phyloP scores from a whole-genome alignment of 78 protist species.

The Tieghemostelium lacteum region DNA sequence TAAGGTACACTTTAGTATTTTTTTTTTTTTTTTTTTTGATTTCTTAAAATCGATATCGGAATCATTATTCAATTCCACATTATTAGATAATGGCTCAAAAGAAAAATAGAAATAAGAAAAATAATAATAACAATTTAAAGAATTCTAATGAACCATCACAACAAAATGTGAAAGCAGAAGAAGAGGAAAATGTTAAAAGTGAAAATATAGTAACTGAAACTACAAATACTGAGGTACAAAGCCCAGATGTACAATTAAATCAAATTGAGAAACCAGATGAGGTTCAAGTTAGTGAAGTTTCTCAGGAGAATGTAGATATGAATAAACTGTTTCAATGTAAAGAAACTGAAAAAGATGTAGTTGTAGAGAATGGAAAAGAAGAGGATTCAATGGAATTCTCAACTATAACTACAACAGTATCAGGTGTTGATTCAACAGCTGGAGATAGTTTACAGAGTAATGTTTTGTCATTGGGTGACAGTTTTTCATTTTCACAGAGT shows the following conservation, averaged over 20 bases:
- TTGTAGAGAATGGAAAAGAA: not conserved
- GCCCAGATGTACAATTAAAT: not conserved
- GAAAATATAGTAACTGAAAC: not conserved
- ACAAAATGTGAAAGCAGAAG: not conserved
- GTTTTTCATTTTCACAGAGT: too few species aligned
- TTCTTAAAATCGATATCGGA: not conserved
- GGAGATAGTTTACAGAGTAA: too few species aligned
- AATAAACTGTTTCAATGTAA: not conserved
- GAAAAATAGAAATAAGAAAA: constrained; percentile 8
- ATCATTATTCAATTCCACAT: not conserved
- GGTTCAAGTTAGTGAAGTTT: too few species aligned
- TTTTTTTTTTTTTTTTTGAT: constrained; percentile 12
- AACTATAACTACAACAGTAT: not conserved
- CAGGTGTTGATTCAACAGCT: not conserved
- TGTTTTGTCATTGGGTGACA: too few species aligned
- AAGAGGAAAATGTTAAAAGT: not conserved
- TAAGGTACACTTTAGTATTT: too few species aligned
- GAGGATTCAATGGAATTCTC: not conserved
- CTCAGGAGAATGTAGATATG: not conserved
- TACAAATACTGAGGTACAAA: not conserved
- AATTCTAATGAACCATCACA: not conserved
- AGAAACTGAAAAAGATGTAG: not conserved
- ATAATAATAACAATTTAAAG: not conserved
- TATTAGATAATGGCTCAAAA: not conserved
- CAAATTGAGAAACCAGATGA: not conserved